Evolutionary conservation across 1,284 basidiomycete genomes (phyloP), one percentile per base, ranked within the genome.

Genomic region (Sanghuangporus sanghuang): DNA sequence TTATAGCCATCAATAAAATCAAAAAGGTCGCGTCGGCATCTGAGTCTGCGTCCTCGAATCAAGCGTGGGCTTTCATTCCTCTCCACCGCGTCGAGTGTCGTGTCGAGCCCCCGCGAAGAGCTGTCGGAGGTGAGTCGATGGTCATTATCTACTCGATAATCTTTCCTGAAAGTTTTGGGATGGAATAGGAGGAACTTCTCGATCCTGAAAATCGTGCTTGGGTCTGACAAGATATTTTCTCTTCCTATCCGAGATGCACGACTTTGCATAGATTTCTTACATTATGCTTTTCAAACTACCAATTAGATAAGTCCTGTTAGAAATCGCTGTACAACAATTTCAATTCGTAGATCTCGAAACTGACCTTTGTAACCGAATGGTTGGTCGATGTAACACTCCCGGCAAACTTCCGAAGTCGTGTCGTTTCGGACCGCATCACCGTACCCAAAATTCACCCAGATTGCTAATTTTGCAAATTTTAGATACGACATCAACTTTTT

Each of bases 51-150:
- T 18, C 59, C 44, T n/a, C 46, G 11, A 35, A 53, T 60, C 58
- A 64, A 27, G 27, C 59, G 55, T 64, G 64, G 59, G 35, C 53
- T 50, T 64, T 64, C 59, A 57, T 61, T 52, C 64, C 59, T 64
- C 64, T 64, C 59, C 54, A 52, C 38, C 64, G 64, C 39, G 64
- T 64, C 64, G 49, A 61, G 59, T 64, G 64, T 46, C 64, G 64
- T 56, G 59, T 61, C 59, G 64, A 64, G 44, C 59, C 64, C 54
- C 11, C 64, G 27, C 27, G 44, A 46, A 38, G 55, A 61, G 18
- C 21, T 53, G n/a, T 46, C 55, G 56, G 59, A 64, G 59, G 64
- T 64, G 40, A 16, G 57, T 63, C 27, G 5, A 32, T 32, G 12
- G 44, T 18, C 14, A 46, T 46, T 18, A 16, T 5, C 21, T n/a